Percentiles rank a stretch among this genome's conserved stretches.
phyloP scores from a whole-genome alignment of 208 protist genomes.

The Vickermania ingenoplastis region DNA sequence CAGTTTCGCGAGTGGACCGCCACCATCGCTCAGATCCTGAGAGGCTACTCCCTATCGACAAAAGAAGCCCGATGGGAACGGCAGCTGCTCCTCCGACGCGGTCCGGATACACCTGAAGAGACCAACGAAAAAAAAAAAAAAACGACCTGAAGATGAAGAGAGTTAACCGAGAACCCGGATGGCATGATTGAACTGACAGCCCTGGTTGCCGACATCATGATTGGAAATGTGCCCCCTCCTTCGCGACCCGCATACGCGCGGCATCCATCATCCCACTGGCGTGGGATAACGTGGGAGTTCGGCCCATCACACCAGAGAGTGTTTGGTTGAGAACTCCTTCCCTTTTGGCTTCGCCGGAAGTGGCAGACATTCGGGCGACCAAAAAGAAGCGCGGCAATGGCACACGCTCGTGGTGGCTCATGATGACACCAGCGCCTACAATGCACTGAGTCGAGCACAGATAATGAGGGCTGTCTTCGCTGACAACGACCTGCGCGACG shows the following conservation, averaged over 20 bases:
- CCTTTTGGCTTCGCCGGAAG: slow-evolving; percentile 8
- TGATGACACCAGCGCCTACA: slow-evolving; percentile 29
- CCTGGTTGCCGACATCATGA: slow-evolving; percentile 14
- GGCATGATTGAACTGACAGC: slow-evolving; percentile 9
- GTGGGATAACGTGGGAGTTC: slow-evolving; percentile 12
- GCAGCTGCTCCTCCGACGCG: too few species aligned
- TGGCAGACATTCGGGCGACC: slow-evolving; percentile 9
- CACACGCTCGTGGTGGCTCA: slow-evolving; percentile 8
- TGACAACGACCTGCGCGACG: neutral
- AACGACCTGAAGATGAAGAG: too few species aligned
- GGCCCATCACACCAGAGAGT: slow-evolving; percentile 23
- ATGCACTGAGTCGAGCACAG: neutral
- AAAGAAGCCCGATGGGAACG: too few species aligned
- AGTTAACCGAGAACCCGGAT: slow-evolving; percentile 2
- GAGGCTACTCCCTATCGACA: too few species aligned
- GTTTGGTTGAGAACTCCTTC: slow-evolving; percentile 15
- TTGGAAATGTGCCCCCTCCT: slow-evolving; percentile 7
- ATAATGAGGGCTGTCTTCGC: slow-evolving; percentile 9
- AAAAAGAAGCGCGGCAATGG: slow-evolving; percentile 3
- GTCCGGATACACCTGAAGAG: too few species aligned
- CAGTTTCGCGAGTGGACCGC: too few species aligned
- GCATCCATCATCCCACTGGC: slow-evolving; percentile 12
- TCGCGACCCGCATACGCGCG: slow-evolving; percentile 14
- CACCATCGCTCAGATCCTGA: too few species aligned
- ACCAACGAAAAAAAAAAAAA: too few species aligned